A percentile compares a stretch with the other conserved stretches of the same genome.
phyloP scores from a whole-genome alignment of 2,329 filamentous ascomycete species.

The Biscogniauxia mediterranea region DNA sequence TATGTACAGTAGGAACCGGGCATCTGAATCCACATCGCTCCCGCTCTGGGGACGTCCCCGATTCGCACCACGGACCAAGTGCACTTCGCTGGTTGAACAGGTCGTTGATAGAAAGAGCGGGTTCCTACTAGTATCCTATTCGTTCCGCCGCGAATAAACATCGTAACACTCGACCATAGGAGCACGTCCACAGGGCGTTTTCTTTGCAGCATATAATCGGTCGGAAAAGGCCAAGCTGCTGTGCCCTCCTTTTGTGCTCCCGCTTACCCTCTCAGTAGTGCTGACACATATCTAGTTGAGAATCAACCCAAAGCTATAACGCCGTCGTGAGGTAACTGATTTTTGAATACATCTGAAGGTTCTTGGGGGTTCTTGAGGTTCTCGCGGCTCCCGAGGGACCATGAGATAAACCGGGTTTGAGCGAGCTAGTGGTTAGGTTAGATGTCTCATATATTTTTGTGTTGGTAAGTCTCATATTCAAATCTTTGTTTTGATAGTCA shows the following conservation, averaged over 20 bases:
- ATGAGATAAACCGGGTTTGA: too few species aligned
- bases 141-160: background rate
- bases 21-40: background rate
- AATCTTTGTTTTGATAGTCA: background rate
- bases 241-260: background rate
- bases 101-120: background rate
- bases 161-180: background rate
- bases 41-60: background rate
- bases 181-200: background rate
- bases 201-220: background rate
- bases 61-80: background rate
- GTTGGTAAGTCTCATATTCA: background rate
- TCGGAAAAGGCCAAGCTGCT: background rate
- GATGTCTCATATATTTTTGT: too few species aligned
- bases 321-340: background rate
- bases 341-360: background rate
- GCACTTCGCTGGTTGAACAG: background rate
- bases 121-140: background rate
- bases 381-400: background rate
- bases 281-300: background rate
- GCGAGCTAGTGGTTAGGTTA: too few species aligned
- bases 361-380: background rate
- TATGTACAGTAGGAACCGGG: too few species aligned
- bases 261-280: background rate
- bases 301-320: background rate